phyloP scores from a whole-genome alignment of 371 early-diverging fungal genomes.

The Mucor irregularis region DNA sequence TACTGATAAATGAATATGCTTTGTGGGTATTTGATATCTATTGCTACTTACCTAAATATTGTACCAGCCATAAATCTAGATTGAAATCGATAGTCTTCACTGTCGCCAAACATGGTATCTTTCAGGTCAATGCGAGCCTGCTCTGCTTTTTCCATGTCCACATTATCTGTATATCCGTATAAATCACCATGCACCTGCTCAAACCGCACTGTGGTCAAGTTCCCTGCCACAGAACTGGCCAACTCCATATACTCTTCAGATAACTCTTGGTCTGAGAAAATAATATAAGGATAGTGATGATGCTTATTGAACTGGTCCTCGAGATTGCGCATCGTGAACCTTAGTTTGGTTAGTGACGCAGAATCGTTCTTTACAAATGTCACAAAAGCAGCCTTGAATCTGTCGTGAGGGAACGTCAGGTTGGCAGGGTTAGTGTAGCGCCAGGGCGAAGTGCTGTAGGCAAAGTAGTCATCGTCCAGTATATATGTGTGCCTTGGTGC shows the following conservation, averaged over 20 bases:
- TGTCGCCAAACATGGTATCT: conserved; percentile 41
- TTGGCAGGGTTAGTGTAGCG: conserved; percentile 20
- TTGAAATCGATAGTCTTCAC: conserved; percentile 44
- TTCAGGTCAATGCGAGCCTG: conserved; percentile 29
- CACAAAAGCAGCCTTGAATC: conserved; percentile 42
- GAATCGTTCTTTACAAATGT: conserved; percentile 41
- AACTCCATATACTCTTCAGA: conserved; percentile 39
- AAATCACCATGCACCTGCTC: conserved; percentile 25
- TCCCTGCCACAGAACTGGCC: conserved; percentile 17
- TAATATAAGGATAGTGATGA: conserved; percentile 42
- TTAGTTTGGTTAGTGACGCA: conserved; percentile 29
- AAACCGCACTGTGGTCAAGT: conserved; percentile 24
- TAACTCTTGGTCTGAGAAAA: conserved; percentile 37
- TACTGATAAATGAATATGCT: not conserved
- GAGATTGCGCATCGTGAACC: conserved; percentile 37
- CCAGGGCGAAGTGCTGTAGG: conserved; percentile 15
- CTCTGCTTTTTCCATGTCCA: conserved; percentile 30
- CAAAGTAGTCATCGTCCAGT: conserved; percentile 12
- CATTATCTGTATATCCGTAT: conserved; percentile 33
- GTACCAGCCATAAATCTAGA: conserved; percentile 47
- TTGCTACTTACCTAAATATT: conserved; percentile 32
- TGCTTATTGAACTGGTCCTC: conserved; percentile 41
- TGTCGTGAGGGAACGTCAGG: conserved; percentile 29
- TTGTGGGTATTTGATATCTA: not conserved
- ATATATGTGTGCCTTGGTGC: no score